Percentiles rank a stretch among this genome's conserved stretches.
Conservation (phyloP, 2,329 filamentous ascomycete genomes). For the Aspergillus clavatus region DNA sequence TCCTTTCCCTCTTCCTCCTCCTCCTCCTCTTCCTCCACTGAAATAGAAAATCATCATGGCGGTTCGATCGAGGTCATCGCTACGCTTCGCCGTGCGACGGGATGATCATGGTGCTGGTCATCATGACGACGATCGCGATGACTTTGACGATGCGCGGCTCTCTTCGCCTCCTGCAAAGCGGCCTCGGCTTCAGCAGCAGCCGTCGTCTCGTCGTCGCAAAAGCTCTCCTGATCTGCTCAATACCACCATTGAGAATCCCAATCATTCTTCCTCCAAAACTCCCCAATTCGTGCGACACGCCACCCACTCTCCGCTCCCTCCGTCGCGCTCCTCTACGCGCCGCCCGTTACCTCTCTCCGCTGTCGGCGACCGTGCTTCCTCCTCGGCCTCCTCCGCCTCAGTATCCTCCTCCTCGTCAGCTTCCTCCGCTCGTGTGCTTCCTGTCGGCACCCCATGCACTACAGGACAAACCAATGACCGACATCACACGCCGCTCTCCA, state of each 20-base stretch:
- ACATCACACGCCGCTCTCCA: conserved; percentile 12
- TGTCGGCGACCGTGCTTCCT: conserved; percentile 8
- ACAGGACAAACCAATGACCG: conserved; percentile 15
- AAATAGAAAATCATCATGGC: conserved; percentile 24
- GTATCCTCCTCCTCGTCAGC: conserved; percentile 7
- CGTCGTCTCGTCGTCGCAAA: conserved; percentile 20
- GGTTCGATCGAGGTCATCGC: conserved; percentile 30
- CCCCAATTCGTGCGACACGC: neutral
- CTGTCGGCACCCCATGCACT: conserved; percentile 13
- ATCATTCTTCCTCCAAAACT: conserved; percentile 4
- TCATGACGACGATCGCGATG: conserved; percentile 14
- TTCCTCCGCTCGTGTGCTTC: neutral
- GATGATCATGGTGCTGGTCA: conserved; percentile 14
- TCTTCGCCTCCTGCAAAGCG: conserved; percentile 23
- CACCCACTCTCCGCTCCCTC: neutral
- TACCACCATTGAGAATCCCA: conserved; percentile 19
- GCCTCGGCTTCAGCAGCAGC: conserved; percentile 21
- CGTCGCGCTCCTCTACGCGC: conserved; percentile 16
- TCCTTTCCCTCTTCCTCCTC: neutral
- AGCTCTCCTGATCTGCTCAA: conserved; percentile 34
- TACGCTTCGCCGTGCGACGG: conserved; percentile 32
- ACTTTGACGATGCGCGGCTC: neutral
- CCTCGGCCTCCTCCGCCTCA: conserved; percentile 3
- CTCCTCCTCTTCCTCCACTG: neutral
- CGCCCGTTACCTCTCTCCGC: conserved; percentile 8